Percentiles rank a stretch among this genome's conserved stretches.
Conservation (phyloP, 192 early-diverging fungal species). For the Bifiguratus adelaidae region DNA sequence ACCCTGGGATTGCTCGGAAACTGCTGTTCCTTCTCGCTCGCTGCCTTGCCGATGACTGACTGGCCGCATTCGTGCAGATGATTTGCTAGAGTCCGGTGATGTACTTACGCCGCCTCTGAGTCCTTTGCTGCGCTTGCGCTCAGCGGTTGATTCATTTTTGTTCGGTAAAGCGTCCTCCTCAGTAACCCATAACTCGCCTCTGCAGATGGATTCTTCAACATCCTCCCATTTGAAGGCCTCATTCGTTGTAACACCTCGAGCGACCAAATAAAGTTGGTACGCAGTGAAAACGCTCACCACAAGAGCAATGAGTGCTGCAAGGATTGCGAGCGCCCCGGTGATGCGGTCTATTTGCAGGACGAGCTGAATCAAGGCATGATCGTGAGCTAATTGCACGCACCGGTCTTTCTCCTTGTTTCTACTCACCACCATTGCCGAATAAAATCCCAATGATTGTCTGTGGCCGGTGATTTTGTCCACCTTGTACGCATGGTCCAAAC, state of each 20-base stretch:
- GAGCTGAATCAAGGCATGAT: slow-evolving; percentile 11
- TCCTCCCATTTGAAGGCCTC: slow-evolving; percentile 46
- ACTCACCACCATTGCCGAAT: slow-evolving; percentile 33
- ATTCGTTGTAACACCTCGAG: slow-evolving; percentile 35
- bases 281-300: slow-evolving; percentile 32
- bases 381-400: background rate
- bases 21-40: no score
- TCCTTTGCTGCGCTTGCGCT: background rate
- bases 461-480: slow-evolving; percentile 8
- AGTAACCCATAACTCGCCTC: slow-evolving; percentile 18
- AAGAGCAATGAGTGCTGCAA: slow-evolving; percentile 26
- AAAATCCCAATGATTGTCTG: slow-evolving; percentile 6
- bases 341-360: slow-evolving; percentile 34
- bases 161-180: background rate
- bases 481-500: slow-evolving; percentile 12
- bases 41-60: no score
- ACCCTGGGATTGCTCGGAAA: background rate
- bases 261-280: slow-evolving; percentile 36
- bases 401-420: no score
- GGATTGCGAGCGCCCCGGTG: slow-evolving; percentile 38
- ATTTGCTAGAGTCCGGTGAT: background rate
- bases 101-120: background rate
- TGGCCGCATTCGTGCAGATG: no score
- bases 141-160: background rate
- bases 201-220: slow-evolving; percentile 32